A percentile compares a stretch with the other conserved stretches of the same genome.
phyloP scores from a whole-genome alignment of 441 rosid genomes.

The Melastoma candidum region DNA sequence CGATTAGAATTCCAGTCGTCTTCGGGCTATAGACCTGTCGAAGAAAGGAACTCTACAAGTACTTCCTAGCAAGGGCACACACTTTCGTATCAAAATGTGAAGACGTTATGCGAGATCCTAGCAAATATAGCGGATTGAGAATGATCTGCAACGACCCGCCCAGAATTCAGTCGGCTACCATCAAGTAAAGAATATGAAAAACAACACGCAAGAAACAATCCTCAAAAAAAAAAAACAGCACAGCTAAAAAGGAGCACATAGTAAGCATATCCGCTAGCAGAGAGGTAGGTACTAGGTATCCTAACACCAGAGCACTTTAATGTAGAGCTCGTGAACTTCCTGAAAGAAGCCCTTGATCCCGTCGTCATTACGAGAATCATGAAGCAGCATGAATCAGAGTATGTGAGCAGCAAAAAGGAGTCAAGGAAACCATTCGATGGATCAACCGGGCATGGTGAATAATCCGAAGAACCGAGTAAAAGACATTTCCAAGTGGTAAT shows the following conservation, averaged over 20 bases:
- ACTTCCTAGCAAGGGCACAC: conserved; percentile 88
- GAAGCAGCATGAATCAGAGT: conserved; percentile 93
- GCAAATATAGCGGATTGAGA: conserved; percentile 84
- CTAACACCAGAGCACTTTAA: conserved; percentile 43
- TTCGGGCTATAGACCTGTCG: background rate
- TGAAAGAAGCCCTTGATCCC: conserved; percentile 98
- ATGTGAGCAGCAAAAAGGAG: conserved; percentile 31
- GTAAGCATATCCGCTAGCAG: too few relatives aligned
- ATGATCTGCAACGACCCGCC: conserved; percentile 46
- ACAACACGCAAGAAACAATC: too few relatives aligned
- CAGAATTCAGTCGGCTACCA: too few relatives aligned
- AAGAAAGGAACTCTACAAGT: conserved; percentile 28
- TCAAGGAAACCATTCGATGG: conserved; percentile 29
- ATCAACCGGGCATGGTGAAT: too few relatives aligned
- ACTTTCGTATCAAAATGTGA: conserved; percentile 93
- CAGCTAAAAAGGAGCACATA: too few relatives aligned
- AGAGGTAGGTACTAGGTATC: too few relatives aligned
- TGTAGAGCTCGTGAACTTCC: conserved; percentile 95
- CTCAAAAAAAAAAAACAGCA: too few relatives aligned
- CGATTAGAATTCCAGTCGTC: too few relatives aligned
- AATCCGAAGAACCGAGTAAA: too few relatives aligned
- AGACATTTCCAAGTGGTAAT: too few relatives aligned
- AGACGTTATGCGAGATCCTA: conserved; percentile 82
- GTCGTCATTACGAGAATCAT: conserved; percentile 90
- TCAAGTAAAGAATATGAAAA: too few relatives aligned